Percentiles rank a stretch among this genome's conserved stretches.
phyloP scores from a whole-genome alignment of 75 land plant species.

The Selaginella tamariscina region DNA sequence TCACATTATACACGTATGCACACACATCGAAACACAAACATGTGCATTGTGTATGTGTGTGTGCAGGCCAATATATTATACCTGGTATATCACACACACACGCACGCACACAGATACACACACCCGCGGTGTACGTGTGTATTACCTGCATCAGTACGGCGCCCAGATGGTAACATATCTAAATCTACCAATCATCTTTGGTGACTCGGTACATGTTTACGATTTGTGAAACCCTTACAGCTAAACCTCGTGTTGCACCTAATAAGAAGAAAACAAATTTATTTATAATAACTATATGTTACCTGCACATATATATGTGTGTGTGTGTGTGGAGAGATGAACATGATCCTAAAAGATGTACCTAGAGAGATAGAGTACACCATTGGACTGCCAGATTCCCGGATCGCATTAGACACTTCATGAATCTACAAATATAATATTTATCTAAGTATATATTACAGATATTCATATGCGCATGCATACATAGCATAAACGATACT shows the following conservation, averaged over 20 bases:
- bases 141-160: conserved; percentile 83
- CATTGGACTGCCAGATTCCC: conserved; percentile 42
- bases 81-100: neutral
- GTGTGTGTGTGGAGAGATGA: too few species aligned
- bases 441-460: too few species aligned
- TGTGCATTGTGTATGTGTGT: too few species aligned
- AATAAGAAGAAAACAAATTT: too few species aligned
- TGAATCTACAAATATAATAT: too few species aligned
- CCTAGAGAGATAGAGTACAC: conserved; percentile 81
- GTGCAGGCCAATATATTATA: too few species aligned
- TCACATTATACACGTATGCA: neutral
- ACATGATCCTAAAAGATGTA: too few species aligned
- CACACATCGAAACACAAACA: neutral
- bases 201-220: conserved; percentile 84
- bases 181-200: conserved; percentile 72
- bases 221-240: conserved; percentile 27
- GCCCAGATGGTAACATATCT: conserved; percentile 94
- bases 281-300: too few species aligned
- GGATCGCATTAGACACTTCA: conserved; percentile 26
- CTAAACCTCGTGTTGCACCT: conserved; percentile 52
- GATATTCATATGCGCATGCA: too few species aligned
- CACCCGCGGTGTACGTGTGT: too few species aligned
- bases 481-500: too few species aligned
- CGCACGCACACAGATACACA: neutral
- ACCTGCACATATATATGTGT: too few species aligned